Conservation (phyloP, 129 eudicot genomes). For the Lactuca sativa region DNA sequence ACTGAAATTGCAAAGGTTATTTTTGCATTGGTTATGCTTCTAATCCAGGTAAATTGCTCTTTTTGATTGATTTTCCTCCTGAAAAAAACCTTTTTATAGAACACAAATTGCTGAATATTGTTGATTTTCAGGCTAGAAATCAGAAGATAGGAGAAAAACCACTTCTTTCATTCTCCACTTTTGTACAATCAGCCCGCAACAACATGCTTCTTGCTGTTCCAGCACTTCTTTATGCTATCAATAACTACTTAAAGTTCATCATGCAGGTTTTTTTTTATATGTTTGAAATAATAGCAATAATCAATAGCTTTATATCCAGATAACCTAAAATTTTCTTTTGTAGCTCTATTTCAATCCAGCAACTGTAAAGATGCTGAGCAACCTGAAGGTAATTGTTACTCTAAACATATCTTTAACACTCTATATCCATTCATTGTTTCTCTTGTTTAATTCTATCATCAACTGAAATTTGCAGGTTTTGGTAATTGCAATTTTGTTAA, state of each 20-base stretch:
- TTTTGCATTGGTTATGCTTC: slow-evolving; percentile 92
- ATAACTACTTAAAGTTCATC: slow-evolving; percentile 89
- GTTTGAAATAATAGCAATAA: no score
- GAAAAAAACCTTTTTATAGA: no score
- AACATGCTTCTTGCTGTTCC: slow-evolving; percentile 98
- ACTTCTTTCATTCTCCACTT: slow-evolving; percentile 76
- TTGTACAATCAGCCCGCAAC: slow-evolving; percentile 96
- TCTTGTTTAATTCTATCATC: slow-evolving; percentile 1
- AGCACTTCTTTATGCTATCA: slow-evolving; percentile 91
- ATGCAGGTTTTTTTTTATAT: slow-evolving; percentile 70
- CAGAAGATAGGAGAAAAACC: slow-evolving; percentile 96
- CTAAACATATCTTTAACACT: slow-evolving; percentile 5
- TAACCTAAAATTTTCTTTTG: slow-evolving; percentile 13
- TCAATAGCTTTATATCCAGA: background rate
- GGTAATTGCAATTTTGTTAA: slow-evolving; percentile 90
- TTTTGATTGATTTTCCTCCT: background rate
- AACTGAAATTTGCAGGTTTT: slow-evolving; percentile 62
- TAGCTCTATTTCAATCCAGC: slow-evolving; percentile 99
- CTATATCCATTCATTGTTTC: background rate
- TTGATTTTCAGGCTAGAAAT: slow-evolving; percentile 66
- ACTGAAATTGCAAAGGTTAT: slow-evolving; percentile 84
- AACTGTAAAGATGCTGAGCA: slow-evolving; percentile 99
- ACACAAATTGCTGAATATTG: slow-evolving; percentile 7
- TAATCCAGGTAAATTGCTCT: slow-evolving; percentile 61
- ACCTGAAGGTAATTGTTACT: slow-evolving; percentile 66